A percentile compares a stretch with the other conserved stretches of the same genome.
phyloP scores from a whole-genome alignment of 768 basidiomycete genomes.

The Podaxis carcinomalis region DNA sequence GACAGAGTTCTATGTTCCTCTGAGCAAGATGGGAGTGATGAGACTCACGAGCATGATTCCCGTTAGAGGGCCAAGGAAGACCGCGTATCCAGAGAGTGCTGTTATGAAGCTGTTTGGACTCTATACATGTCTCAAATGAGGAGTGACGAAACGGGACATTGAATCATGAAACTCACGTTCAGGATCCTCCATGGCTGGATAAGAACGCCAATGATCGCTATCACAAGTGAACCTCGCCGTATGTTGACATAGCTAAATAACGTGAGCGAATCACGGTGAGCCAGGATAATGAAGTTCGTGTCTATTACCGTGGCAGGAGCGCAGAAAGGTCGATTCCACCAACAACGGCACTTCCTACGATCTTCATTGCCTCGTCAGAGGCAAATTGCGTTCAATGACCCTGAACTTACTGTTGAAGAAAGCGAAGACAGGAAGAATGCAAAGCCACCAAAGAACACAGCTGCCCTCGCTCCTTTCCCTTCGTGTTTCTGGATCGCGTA shows the following conservation, averaged over 20 bases:
- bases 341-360: slow-evolving; percentile 27
- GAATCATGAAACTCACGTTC: slow-evolving; percentile 16
- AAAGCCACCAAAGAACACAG: slow-evolving; percentile 27
- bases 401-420: slow-evolving; percentile 22
- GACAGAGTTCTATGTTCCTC: not conserved
- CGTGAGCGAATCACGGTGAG: not conserved
- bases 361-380: not conserved
- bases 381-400: not conserved
- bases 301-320: slow-evolving; percentile 17
- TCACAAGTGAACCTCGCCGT: slow-evolving; percentile 26
- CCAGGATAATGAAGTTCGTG: not conserved
- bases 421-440: slow-evolving; percentile 27
- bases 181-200: slow-evolving; percentile 29
- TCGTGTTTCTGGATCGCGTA: slow-evolving; percentile 25
- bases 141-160: not conserved
- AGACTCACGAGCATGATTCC: slow-evolving; percentile 27
- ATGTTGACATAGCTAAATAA: slow-evolving; percentile 21
- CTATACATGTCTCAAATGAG: not conserved
- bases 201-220: slow-evolving; percentile 23
- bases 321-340: slow-evolving; percentile 30
- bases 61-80: slow-evolving; percentile 27
- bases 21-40: not conserved
- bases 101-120: slow-evolving; percentile 24
- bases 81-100: slow-evolving; percentile 26
- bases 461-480: slow-evolving; percentile 23